Percentiles rank a stretch among this genome's conserved stretches.
Conservation (phyloP, 1,139 yeast genomes). For the Blastobotrys elegans region DNA sequence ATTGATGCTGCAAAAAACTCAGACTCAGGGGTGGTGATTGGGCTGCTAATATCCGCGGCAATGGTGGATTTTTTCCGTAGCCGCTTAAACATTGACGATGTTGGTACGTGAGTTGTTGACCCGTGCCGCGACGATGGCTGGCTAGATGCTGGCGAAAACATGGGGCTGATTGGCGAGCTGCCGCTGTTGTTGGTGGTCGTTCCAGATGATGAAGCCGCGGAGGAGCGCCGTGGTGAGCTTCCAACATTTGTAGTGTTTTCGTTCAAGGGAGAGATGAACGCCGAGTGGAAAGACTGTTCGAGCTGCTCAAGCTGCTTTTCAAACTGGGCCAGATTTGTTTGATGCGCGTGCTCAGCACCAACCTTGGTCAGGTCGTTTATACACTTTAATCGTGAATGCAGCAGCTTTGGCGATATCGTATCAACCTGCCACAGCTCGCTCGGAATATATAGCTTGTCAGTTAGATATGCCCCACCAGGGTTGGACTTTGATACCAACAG, state of each 20-base stretch:
- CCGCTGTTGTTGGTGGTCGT: background rate
- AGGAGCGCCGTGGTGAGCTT: background rate
- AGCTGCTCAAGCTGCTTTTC: constrained; percentile 12
- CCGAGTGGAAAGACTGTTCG: constrained; percentile 21
- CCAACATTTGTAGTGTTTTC: background rate
- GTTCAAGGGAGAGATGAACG: constrained; percentile 18
- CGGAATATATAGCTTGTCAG: constrained; percentile 22
- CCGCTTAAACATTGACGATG: constrained; percentile 13
- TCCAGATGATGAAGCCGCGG: constrained; percentile 4
- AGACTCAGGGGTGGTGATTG: background rate
- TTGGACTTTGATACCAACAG: constrained; percentile 21
- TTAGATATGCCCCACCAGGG: constrained; percentile 23
- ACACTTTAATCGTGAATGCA: constrained; percentile 22
- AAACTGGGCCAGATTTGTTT: constrained; percentile 6
- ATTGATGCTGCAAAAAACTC: background rate
- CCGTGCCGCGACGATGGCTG: constrained; percentile 6
- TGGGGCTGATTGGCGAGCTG: constrained; percentile 3
- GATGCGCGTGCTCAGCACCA: constrained; percentile 16
- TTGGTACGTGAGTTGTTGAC: background rate
- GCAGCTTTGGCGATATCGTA: constrained; percentile 17
- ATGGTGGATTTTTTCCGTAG: constrained; percentile 16
- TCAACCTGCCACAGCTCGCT: constrained; percentile 22
- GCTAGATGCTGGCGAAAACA: constrained; percentile 2
- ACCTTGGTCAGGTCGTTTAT: constrained; percentile 20
- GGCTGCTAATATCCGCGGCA: background rate